phyloP scores from a whole-genome alignment of 805 yeast genomes.

The Cyberlindnera euphorbiae region DNA sequence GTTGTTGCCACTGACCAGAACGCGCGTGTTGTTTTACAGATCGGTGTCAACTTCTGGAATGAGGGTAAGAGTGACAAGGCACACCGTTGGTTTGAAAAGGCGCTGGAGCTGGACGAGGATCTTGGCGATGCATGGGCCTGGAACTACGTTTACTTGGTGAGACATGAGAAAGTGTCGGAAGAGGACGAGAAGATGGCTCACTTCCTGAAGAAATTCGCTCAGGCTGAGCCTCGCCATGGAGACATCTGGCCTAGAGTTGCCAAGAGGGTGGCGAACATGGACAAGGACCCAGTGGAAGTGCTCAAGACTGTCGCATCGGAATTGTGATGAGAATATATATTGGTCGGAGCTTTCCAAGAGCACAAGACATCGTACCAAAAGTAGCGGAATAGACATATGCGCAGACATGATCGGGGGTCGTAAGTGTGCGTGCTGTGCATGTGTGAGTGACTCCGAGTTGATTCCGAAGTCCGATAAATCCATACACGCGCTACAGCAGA shows the following conservation, averaged over 20 bases:
- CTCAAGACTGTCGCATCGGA: slow-evolving; percentile 26
- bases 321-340: slow-evolving; percentile 1
- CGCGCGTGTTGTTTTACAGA: slow-evolving; percentile 50
- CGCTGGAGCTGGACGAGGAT: slow-evolving; percentile 47
- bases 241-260: slow-evolving; percentile 48
- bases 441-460: no score
- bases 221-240: slow-evolving; percentile 59
- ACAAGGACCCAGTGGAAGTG: slow-evolving; percentile 35
- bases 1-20: slow-evolving; percentile 60
- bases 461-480: no score
- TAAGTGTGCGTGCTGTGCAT: no score
- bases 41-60: slow-evolving; percentile 64
- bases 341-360: no score
- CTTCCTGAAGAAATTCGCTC: slow-evolving; percentile 33
- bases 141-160: slow-evolving; percentile 42
- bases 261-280: slow-evolving; percentile 46
- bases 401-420: no score
- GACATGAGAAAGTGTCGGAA: slow-evolving; percentile 24
- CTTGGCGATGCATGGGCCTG: slow-evolving; percentile 80
- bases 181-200: slow-evolving; percentile 30
- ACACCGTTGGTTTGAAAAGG: slow-evolving; percentile 67
- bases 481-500: no score
- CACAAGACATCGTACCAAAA: no score
- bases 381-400: no score
- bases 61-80: slow-evolving; percentile 64